Conservation (phyloP, 2,329 filamentous ascomycete species). For the Periglandula ipomoeae region DNA sequence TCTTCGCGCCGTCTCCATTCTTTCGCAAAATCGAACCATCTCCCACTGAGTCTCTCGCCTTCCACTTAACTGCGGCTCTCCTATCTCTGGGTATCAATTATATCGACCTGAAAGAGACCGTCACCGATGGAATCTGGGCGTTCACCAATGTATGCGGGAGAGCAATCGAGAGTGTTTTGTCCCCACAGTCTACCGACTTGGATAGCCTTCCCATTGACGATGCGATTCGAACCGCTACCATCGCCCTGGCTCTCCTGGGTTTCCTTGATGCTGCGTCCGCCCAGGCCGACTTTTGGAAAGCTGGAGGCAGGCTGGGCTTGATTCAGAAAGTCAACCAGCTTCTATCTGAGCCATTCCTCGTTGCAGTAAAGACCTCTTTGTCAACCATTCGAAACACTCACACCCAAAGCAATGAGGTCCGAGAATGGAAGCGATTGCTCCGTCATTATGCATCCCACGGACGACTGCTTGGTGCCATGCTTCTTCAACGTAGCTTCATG, state of each 20-base stretch:
- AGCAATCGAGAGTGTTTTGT: constrained; percentile 47
- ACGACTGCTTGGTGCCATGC: constrained; percentile 80
- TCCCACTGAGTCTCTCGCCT: constrained; percentile 77
- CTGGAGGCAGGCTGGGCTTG: constrained; percentile 62
- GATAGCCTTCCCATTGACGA: constrained; percentile 55
- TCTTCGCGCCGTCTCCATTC: constrained; percentile 70
- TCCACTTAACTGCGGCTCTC: constrained; percentile 69
- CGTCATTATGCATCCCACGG: constrained; percentile 74
- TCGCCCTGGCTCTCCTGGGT: constrained; percentile 78
- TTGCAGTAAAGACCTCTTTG: constrained; percentile 80
- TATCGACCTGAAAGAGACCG: constrained; percentile 54
- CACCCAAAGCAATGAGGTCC: constrained; percentile 53
- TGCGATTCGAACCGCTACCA: constrained; percentile 60
- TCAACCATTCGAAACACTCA: constrained; percentile 81
- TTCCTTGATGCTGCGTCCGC: constrained; percentile 78
- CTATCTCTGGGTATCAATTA: constrained; percentile 73
- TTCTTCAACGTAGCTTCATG: constrained; percentile 83
- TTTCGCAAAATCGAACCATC: constrained; percentile 77
- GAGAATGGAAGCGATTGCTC: constrained; percentile 81
- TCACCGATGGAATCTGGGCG: constrained; percentile 56
- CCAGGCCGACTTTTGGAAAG: constrained; percentile 72
- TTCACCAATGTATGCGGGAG: constrained; percentile 65
- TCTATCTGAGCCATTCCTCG: constrained; percentile 75
- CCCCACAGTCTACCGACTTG: constrained; percentile 43
- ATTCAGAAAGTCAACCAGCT: constrained; percentile 63